Conservation (phyloP, 1,284 basidiomycete species). For the Coniferiporia sulphurascens region DNA sequence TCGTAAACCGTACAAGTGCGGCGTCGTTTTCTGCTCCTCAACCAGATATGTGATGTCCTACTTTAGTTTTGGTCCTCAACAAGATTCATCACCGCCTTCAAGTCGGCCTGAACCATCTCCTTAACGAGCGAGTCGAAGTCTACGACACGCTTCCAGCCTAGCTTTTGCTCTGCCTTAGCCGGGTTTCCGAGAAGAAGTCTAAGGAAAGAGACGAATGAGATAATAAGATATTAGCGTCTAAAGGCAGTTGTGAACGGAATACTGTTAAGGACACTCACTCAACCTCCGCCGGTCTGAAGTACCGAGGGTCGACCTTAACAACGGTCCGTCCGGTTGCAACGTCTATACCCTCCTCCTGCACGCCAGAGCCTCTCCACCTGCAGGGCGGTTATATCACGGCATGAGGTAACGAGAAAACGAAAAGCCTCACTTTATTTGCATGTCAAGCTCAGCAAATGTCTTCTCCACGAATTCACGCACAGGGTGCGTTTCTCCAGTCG, state of each 20-base stretch:
- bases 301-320: slow-evolving; percentile 75
- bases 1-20: neutral
- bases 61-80: slow-evolving; percentile 74
- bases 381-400: neutral
- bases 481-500: slow-evolving; percentile 87
- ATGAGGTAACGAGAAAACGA: slow-evolving; percentile 7
- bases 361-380: slow-evolving; percentile 73
- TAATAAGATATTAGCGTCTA: neutral
- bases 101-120: slow-evolving; percentile 84
- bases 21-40: too few species aligned
- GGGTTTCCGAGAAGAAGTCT: slow-evolving; percentile 80
- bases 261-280: slow-evolving; percentile 52
- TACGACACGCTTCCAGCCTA: slow-evolving; percentile 84
- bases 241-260: neutral
- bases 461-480: slow-evolving; percentile 89
- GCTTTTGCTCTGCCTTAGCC: slow-evolving; percentile 74
- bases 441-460: slow-evolving; percentile 66
- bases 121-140: slow-evolving; percentile 76
- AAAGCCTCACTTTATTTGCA: slow-evolving; percentile 51
- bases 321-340: slow-evolving; percentile 60
- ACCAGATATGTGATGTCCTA: neutral
- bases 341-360: slow-evolving; percentile 74
- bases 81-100: slow-evolving; percentile 62
- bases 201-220: neutral
- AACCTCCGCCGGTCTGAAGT: slow-evolving; percentile 90